Evolutionary conservation across 2,329 filamentous ascomycete genomes (phyloP), one percentile per base, ranked within the genome.

Genomic region (Colletotrichum australisinense): DNA sequence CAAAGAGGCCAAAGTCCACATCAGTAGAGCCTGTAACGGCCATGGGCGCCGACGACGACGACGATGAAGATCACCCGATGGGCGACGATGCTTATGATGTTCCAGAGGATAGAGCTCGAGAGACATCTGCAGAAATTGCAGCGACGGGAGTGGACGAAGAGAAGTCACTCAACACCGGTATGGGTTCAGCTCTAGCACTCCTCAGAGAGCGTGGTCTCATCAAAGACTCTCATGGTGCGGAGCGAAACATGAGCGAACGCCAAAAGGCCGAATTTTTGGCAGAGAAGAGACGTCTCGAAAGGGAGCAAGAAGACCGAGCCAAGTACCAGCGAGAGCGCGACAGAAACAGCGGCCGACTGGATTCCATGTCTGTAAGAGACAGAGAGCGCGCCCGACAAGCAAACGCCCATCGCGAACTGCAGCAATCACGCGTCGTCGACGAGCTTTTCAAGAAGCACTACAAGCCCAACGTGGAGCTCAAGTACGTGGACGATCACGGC

Each of bases 321-420:
- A 92, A 93, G 38, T 82, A 89, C 55, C 94, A 97, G 80, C 94
- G 97, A 81, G 95, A 98, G 83, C 91, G 92, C n/a, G 96, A 98
- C 81, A 93, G 97, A 64, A 86, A 89, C 55, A 95, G 91, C 65
- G 95, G 95, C 28, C 93, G 93, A 67, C 90, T 97, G 67, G 94
- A 97, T 77, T 91, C 92, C 76, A 96, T 99, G 95, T 94, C 94
- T 2, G 91, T 92, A n/a, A 93, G 94, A 38, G 97, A 98, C 79
- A 91, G 94, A 63, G 97, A 98, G 68, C 93, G 94, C 81, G 93
- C 95, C 0, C 93, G 95, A 19, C 93, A 93, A 81, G 94, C 97
- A 83, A 99, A 99, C 84, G 93, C 92, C 71, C 91, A 93, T 78
- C 94, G 97, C 76, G 97, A 99, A 78, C 93, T 95, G 79, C 92